Evolutionary conservation across 192 early-diverging fungal species (phyloP).

Genomic region (Coemansia sp.): DNA sequence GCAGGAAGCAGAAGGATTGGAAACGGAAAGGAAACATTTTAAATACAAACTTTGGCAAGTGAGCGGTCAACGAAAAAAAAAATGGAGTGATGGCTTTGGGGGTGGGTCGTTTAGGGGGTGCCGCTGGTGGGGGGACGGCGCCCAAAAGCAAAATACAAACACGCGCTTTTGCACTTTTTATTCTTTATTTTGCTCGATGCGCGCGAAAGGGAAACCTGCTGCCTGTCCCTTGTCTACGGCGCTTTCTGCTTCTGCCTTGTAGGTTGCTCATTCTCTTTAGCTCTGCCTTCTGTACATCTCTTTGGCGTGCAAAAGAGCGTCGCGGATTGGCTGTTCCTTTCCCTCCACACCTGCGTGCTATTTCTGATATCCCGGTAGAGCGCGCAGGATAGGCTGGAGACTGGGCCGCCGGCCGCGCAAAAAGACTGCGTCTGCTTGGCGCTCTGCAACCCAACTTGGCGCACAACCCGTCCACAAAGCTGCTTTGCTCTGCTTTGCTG

Average conservation of each 20-base stretch:
- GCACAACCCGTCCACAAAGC: too few species aligned
- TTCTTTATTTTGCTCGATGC: slow-evolving; percentile 3
- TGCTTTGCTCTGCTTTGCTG: too few species aligned
- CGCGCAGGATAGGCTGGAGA: too few species aligned
- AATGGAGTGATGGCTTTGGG: background rate
- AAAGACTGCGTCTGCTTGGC: too few species aligned
- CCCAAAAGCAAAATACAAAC: slow-evolving; percentile 8
- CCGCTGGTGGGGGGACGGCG: slow-evolving; percentile 1
- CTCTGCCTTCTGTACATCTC: too few species aligned
- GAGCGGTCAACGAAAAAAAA: background rate
- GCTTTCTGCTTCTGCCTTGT: slow-evolving; percentile 3
- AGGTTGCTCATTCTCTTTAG: too few species aligned
- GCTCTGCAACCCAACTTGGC: too few species aligned
- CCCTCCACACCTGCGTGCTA: too few species aligned
- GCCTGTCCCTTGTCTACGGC: slow-evolving; percentile 9
- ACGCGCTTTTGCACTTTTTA: slow-evolving; percentile 2
- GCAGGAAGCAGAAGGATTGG: slow-evolving; percentile 5
- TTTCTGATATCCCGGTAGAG: too few species aligned
- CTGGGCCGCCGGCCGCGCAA: too few species aligned
- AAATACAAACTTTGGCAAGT: slow-evolving; percentile 9
- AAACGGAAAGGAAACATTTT: slow-evolving; percentile 8
- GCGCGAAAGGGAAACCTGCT: background rate
- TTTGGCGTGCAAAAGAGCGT: too few species aligned
- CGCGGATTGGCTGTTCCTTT: too few species aligned
- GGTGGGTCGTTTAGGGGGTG: slow-evolving; percentile 3